phyloP scores from a whole-genome alignment of 495 filamentous ascomycete genomes.

The Arthonia radiata region DNA sequence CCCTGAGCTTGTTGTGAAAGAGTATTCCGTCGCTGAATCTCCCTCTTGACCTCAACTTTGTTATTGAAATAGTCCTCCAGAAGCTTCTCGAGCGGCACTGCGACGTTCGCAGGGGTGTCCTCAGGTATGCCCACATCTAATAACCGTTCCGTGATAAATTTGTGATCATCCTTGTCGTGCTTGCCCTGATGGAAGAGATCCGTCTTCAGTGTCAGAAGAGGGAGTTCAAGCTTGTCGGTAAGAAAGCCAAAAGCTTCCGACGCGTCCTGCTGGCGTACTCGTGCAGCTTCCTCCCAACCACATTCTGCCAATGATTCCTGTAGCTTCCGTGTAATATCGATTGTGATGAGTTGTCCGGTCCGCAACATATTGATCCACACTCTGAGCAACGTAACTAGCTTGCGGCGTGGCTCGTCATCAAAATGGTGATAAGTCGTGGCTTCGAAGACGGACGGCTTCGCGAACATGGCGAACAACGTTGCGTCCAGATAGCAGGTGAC shows the following conservation, averaged over 20 bases:
- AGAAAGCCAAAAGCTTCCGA: conserved; percentile 93
- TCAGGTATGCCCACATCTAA: conserved; percentile 70
- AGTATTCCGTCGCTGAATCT: conserved; percentile 39
- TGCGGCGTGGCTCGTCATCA: conserved; percentile 41
- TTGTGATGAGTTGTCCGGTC: conserved; percentile 60
- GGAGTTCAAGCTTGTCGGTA: conserved; percentile 65
- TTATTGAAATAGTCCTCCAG: conserved; percentile 91
- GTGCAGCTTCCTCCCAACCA: conserved; percentile 68
- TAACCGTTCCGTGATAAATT: conserved; percentile 72
- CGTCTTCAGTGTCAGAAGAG: conserved; percentile 76
- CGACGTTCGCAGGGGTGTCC: conserved; percentile 25
- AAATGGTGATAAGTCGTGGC: conserved; percentile 58
- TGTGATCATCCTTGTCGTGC: conserved; percentile 74
- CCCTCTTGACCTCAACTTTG: conserved; percentile 65
- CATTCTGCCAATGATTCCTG: conserved; percentile 66
- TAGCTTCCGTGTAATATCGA: conserved; percentile 60
- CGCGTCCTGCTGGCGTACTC: conserved; percentile 63
- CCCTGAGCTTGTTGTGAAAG: conserved; percentile 23
- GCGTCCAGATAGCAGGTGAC: conserved; percentile 86
- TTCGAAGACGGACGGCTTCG: conserved; percentile 69
- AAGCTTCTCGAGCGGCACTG: conserved; percentile 64
- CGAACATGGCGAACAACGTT: conserved; percentile 93
- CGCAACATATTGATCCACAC: conserved; percentile 86
- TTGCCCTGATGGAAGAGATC: conserved; percentile 80
- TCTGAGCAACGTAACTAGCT: conserved; percentile 46